Evolutionary conservation across 305 asterid genomes (phyloP), one percentile per base, ranked within the genome.

Genomic region (Fraxinus floribunda): DNA sequence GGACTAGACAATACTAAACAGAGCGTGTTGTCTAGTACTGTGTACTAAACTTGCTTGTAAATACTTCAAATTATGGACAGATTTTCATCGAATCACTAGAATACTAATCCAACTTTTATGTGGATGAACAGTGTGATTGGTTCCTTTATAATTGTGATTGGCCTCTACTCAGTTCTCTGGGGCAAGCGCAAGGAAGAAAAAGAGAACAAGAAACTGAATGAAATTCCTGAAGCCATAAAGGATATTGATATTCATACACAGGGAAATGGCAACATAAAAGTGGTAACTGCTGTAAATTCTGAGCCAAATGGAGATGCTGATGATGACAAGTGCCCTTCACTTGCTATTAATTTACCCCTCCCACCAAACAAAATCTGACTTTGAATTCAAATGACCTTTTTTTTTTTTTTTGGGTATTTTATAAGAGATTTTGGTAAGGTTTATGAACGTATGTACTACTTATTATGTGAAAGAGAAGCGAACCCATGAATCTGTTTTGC

Each of bases 151-250:
- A 89, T 89, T 0, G 92, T 89, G 3, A 60, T 82, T 22, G 92
- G 92, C 10, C 87, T 89, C 24, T 88, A 89, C 81, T 71, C 92
- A 0, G 92, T 89, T 36, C 75, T 89, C 7, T 89, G 92, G 92
- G 92, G 90, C 0, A 89, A 89, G 85, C 85, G 86, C 89, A 88
- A 78, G 82, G 91, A 89, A 83, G 91, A 86, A 29, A 49, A 86
- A 32, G 87, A 89, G 60, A 80, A 62, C 32, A 80, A 29, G 36
- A 64, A 13, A 13, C 30, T 86, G 13, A 34, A 46, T 57, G 82
- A 87, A 78, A 85, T 89, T 29, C 92, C 92, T 68, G 87, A 86
- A 79, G 88, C 83, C 15, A 35, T 87, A 0, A 88, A 88, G 80
- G 80, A 82, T 38, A 83, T 72, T 29, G 20, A 75, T 16, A 78